Evolutionary conservation across 2,329 filamentous ascomycete genomes (phyloP), one percentile per base, ranked within the genome.

Genomic region (Pseudopithomyces chartarum): DNA sequence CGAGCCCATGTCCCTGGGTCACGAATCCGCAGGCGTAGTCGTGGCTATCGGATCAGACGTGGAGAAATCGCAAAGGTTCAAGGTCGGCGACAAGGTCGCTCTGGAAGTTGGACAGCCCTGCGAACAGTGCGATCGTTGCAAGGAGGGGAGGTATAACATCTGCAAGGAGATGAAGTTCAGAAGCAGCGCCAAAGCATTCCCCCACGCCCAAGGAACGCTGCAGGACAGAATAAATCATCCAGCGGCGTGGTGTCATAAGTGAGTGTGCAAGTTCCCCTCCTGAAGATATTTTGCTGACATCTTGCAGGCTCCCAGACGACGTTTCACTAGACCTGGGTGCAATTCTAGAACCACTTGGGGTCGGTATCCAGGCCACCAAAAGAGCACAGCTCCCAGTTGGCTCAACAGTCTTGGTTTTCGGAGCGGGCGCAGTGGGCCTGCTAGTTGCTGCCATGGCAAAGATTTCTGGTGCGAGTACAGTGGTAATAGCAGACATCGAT

Each of bases 101-200:
- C 81, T 98, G 40, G 94, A 98, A 82, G 94, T 96, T 13, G 94
- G 94, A 49, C 85, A 91, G 51, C 91, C 92, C 0, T 98, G 94
- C 80, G 87, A 90, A 38, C 69, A 73, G 39, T 88, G 85, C 67
- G 73, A 79, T 20, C 75, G 83, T 50, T 88, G 85, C 68, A 74
- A 77, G 42, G 78, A 81, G 54, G 84, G 83, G 50, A 75, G 85
- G 49, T 87, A 87, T 70, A 88, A 88, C 63, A 85, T 88, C 61
- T 88, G 85, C 76, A 81, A 81, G 22, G 76, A 76, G 8, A 81
- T 88, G 78, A 78, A 77, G 39, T 87, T 87, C 67, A 72, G 84
- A 57, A 84, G 81, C 64, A 85, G 82, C 52, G 85, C 85, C 34
- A 87, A 86, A 69, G 76, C 78, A 20, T 85, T 84, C 66, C 85